phyloP scores from a whole-genome alignment of 495 filamentous ascomycete species.

The Articulospora tetracladia region DNA sequence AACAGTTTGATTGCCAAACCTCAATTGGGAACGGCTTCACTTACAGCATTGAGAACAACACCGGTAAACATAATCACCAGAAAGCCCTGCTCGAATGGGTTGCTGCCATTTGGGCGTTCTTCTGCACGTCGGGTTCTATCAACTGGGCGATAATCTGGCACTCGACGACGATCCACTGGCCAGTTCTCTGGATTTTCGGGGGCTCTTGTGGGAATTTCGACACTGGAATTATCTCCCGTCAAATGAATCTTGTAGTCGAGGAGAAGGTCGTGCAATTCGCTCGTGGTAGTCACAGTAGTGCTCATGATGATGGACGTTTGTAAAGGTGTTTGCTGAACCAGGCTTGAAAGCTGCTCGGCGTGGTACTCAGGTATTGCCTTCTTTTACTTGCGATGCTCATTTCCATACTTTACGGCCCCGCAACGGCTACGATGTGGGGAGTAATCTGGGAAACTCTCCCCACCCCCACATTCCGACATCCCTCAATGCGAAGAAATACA shows the following conservation, averaged over 20 bases:
- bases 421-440: not conserved
- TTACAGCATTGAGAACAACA: conserved; percentile 47
- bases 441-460: not conserved
- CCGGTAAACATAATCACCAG: conserved; percentile 50
- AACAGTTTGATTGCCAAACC: not conserved
- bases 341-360: no score
- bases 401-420: no score
- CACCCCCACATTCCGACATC: not conserved
- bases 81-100: conserved; percentile 39
- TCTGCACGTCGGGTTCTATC: conserved; percentile 39
- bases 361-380: no score
- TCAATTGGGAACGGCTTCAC: conserved; percentile 19
- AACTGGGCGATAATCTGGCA: conserved; percentile 46
- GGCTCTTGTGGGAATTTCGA: not conserved
- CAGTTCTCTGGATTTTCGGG: conserved; percentile 32
- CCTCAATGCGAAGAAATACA: not conserved
- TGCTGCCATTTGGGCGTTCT: conserved; percentile 39
- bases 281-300: not conserved
- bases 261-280: conserved; percentile 3
- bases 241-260: conserved; percentile 15
- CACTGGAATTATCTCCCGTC: not conserved
- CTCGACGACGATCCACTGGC: conserved; percentile 42
- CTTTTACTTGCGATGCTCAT: no score
- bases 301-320: conserved; percentile 24
- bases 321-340: conserved; percentile 20